These are phyloP conservation scores for Oryza meridionalis DNA, from an alignment of 176 grass and related monocot genomes.

Conservation along the genomic window DNA sequence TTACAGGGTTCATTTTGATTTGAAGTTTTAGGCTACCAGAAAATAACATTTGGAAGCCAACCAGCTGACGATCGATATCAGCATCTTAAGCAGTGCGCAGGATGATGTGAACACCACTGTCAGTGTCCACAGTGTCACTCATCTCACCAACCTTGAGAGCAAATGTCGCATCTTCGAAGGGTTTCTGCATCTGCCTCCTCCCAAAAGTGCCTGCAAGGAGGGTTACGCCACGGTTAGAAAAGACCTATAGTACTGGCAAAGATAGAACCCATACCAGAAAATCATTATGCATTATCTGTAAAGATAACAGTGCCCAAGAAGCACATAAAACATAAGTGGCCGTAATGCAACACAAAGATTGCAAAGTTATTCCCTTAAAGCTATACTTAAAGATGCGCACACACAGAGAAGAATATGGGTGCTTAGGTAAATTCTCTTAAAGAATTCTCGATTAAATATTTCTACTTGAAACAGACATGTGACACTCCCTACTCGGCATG, in stretches of 20 bases:
- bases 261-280: background rate
- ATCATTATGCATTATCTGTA: background rate
- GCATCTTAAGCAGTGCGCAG: constrained; percentile 64
- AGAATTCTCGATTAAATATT: background rate
- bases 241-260: background rate
- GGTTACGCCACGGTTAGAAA: constrained; percentile 5
- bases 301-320: background rate
- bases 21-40: constrained; percentile 5
- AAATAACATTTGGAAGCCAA: background rate
- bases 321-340: background rate
- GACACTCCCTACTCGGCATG: background rate
- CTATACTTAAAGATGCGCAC: constrained; percentile 6
- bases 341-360: background rate
- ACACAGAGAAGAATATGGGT: background rate
- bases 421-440: background rate
- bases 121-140: constrained; percentile 83
- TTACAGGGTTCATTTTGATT: constrained; percentile 8
- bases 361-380: background rate
- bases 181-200: constrained; percentile 93
- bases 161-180: constrained; percentile 80
- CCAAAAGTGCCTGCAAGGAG: constrained; percentile 71
- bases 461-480: background rate
- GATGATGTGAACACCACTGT: constrained; percentile 91
- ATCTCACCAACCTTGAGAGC: constrained; percentile 73
- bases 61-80: background rate